A percentile compares a stretch with the other conserved stretches of the same genome.
These are phyloP conservation scores for Phytopythium boreale DNA, from an alignment of 352 stramenopile species.

Conservation along the genomic window DNA sequence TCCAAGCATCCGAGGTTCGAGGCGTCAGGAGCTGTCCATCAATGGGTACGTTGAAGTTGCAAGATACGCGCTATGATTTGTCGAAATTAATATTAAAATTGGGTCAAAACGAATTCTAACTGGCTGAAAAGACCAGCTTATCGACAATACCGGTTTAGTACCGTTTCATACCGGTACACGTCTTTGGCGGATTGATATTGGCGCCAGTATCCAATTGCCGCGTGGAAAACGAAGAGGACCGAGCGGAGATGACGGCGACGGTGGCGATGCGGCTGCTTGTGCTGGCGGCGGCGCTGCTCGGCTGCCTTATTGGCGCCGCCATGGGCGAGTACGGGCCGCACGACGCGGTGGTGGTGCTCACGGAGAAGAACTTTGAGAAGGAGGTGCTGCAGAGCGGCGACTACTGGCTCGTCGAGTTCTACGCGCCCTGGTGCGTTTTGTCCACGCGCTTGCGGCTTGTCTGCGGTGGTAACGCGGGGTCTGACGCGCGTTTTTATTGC, in stretches of 20 bases:
- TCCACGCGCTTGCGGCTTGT: too few relatives aligned
- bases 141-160: not conserved
- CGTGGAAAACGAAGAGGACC: not conserved
- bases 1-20: not conserved
- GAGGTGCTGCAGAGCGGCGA: constrained; percentile 73
- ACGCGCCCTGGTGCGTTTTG: constrained; percentile 76
- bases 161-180: not conserved
- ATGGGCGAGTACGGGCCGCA: constrained; percentile 44
- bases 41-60: not conserved
- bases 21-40: not conserved
- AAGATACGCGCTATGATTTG: not conserved
- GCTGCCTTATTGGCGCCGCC: not conserved
- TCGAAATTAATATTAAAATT: not conserved
- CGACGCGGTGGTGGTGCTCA: constrained; percentile 67
- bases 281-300: constrained; percentile 9
- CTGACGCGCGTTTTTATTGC: not conserved
- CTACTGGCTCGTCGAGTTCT: constrained; percentile 94
- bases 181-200: not conserved
- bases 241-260: not conserved
- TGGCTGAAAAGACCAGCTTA: not conserved
- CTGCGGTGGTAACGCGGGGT: not conserved
- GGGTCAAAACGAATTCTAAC: not conserved
- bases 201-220: not conserved
- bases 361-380: constrained; percentile 83
- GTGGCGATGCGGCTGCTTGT: constrained; percentile 14